A percentile compares a stretch with the other conserved stretches of the same genome.
Evolutionary conservation across 2,329 filamentous ascomycete species (phyloP).

Genomic region (Pestalotiopsis sp.): DNA sequence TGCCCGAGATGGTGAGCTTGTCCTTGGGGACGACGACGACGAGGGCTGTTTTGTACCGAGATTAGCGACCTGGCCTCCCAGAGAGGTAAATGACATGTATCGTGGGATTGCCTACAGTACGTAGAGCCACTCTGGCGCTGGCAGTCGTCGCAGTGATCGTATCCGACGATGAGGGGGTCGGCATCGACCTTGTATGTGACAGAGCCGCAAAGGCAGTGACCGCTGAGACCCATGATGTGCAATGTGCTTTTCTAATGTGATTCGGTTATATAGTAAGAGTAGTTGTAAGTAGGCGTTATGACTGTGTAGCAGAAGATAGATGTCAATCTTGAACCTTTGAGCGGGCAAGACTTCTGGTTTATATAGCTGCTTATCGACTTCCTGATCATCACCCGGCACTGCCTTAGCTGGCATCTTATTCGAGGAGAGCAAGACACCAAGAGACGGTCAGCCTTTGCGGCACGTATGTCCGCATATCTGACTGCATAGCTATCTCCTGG

Average conservation of each 20-base stretch:
- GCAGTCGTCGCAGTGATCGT: constrained; percentile 76
- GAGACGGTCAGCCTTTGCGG: neutral
- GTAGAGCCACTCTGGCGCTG: constrained; percentile 71
- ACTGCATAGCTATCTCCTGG: neutral
- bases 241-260: neutral
- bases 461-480: neutral
- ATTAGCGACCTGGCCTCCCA: neutral
- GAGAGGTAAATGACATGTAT: neutral
- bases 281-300: neutral
- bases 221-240: constrained; percentile 64
- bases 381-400: neutral
- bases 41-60: constrained; percentile 49
- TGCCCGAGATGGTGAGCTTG: constrained; percentile 64
- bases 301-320: neutral
- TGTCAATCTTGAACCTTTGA: neutral
- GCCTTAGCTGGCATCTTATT: neutral
- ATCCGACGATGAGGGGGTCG: constrained; percentile 49
- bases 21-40: constrained; percentile 68
- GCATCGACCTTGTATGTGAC: constrained; percentile 66
- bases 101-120: constrained; percentile 54
- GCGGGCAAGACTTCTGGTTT: neutral
- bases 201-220: constrained; percentile 73
- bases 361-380: neutral
- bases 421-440: neutral
- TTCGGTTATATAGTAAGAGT: neutral